Conservation (phyloP, 2,329 filamentous ascomycete genomes). For the Phialophora verrucosa region DNA sequence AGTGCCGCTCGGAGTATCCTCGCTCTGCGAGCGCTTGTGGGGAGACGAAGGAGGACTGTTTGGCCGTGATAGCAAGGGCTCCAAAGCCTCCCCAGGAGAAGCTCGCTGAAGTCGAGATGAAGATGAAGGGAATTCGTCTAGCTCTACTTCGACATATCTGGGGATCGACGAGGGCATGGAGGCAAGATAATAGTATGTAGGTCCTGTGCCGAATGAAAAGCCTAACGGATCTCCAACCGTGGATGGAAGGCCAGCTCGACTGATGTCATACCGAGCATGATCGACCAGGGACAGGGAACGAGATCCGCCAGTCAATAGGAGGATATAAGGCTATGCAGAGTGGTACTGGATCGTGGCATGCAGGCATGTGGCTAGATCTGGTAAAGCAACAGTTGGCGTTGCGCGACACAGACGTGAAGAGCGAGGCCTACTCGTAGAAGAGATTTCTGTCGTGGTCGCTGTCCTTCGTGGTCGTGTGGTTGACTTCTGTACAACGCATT, state of each 20-base stretch:
- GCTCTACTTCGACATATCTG: slow-evolving; percentile 1
- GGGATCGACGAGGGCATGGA: not conserved
- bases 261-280: not conserved
- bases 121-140: slow-evolving; percentile 11
- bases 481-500: not conserved
- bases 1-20: not conserved
- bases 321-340: not conserved
- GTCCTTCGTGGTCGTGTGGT: not conserved
- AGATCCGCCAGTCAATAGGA: not conserved
- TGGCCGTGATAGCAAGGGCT: slow-evolving; percentile 6
- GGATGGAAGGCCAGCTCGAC: not conserved
- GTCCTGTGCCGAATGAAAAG: not conserved
- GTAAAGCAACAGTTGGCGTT: not conserved
- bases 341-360: not conserved
- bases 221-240: not conserved
- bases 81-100: slow-evolving; percentile 6
- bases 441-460: not conserved
- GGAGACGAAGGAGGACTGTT: not conserved
- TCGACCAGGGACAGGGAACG: not conserved
- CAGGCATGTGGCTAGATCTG: not conserved
- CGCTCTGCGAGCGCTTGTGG: not conserved
- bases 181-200: not conserved
- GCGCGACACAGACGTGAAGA: not conserved
- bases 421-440: not conserved
- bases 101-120: slow-evolving; percentile 6